These are phyloP conservation scores for Mimosa bimucronata DNA, from an alignment of 306 rosid genomes.

Conservation along the genomic window DNA sequence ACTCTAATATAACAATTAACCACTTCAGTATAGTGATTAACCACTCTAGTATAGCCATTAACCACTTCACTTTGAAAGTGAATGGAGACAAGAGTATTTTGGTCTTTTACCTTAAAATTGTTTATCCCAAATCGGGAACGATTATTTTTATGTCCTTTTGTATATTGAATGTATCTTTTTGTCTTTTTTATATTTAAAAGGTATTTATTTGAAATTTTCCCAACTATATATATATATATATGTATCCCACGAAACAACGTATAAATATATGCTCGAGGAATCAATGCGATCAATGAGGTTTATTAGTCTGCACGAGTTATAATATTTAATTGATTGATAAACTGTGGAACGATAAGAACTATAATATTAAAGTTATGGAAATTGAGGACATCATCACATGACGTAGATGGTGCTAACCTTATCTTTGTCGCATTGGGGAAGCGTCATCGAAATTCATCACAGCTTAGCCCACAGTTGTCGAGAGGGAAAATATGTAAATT, in stretches of 20 bases:
- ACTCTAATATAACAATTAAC: too few species aligned
- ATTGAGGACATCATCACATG: not conserved
- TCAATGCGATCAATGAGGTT: not conserved
- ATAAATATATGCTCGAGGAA: not conserved
- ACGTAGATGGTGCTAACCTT: constrained; percentile 7
- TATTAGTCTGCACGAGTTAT: not conserved
- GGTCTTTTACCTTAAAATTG: too few species aligned
- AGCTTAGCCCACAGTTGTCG: not conserved
- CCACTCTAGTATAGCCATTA: too few species aligned
- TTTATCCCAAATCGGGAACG: too few species aligned
- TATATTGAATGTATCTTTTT: too few species aligned
- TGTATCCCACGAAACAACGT: not conserved
- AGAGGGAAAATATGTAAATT: not conserved
- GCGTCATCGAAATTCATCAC: constrained; percentile 18
- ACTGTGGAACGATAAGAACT: not conserved
- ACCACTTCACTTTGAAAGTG: too few species aligned
- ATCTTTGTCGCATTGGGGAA: not conserved
- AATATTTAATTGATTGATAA: not conserved
- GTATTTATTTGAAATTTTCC: too few species aligned
- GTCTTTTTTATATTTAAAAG: too few species aligned
- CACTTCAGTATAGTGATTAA: too few species aligned
- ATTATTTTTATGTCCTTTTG: too few species aligned
- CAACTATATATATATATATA: too few species aligned
- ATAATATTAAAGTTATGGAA: not conserved
- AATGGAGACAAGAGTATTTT: too few species aligned